Base-by-base conservation (phyloP, 2,329 filamentous ascomycete genomes). In the Pyricularia sp. region DNA sequence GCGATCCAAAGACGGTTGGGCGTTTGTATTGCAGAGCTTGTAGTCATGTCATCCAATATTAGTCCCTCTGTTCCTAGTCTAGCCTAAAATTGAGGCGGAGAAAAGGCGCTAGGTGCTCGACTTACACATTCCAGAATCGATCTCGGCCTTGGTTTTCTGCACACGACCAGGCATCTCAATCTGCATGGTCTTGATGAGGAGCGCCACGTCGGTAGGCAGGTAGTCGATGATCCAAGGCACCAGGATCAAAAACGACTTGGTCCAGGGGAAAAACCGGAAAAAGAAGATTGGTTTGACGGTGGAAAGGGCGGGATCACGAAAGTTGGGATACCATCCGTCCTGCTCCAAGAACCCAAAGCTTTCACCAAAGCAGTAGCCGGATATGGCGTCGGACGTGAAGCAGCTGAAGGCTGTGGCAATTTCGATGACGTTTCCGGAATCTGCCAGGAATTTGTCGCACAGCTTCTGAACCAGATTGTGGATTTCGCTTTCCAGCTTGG, bases 261-360 rank as follows among this genome's bases (percentile, higher is more conserved):
- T 59, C 55, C 55, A 59, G 4, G 55, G 55, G n/a, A 59, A 59
- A 4, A 25, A 59, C 4, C 55, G 55, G 55, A 59, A 25, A 20
- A 59, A 23, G 25, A 59, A 59, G n/a, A 59, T 20, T 25, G 64
- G 61, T 17, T 59, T 36, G n/a, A 65, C 58, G 28, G 61, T 61
- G 14, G 69, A 61, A 7, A 66, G 74, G 17, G 23, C 36, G 31
- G 64, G 26, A 33, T 66, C 31, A n/a, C 30, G 30, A 72, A 77
- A 75, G 66, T 78, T 78, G 20, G 76, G 75, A 65, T 73, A 72
- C 76, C 75, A 79, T 0, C 70, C 74, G 2, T 75, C 72, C 68
- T 76, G 75, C 0, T 72, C 59, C 17, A 65, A 11, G 25, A 68
- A 65, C 11, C 68, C 70, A 20, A 71, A 64, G 20, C 66, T 65